phyloP scores from a whole-genome alignment of 306 rosid genomes.

The Datisca glomerata region DNA sequence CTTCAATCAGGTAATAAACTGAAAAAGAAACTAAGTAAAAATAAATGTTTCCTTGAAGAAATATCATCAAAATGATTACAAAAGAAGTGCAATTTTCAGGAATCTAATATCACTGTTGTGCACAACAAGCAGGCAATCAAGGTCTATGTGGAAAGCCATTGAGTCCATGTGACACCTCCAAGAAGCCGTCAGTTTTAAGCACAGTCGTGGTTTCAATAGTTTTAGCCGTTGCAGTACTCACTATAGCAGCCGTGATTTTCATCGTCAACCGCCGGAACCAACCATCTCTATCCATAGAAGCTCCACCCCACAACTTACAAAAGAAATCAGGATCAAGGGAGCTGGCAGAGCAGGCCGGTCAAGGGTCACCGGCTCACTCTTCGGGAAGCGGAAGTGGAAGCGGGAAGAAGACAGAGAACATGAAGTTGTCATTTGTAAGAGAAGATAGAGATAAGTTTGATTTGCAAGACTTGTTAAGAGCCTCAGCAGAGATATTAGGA shows the following conservation, averaged over 20 bases:
- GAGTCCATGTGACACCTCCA: constrained; percentile 12
- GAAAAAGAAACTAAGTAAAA: too few species aligned
- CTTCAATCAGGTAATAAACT: too few species aligned
- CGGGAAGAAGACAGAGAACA: constrained; percentile 19
- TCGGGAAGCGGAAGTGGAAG: constrained; percentile 12
- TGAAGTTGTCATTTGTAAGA: constrained; percentile 47
- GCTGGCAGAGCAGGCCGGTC: constrained; percentile 3
- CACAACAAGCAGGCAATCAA: constrained; percentile 41
- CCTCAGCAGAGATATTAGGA: constrained; percentile 86
- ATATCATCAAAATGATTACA: background rate
- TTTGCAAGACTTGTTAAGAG: constrained; percentile 67
- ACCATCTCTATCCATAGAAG: constrained; percentile 14
- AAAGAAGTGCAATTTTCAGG: background rate
- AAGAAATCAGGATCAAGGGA: constrained; percentile 6
- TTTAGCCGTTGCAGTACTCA: constrained; percentile 25
- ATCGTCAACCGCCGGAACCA: constrained; percentile 22
- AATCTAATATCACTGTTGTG: background rate
- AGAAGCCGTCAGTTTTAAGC: constrained; percentile 21
- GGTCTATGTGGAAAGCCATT: constrained; percentile 69
- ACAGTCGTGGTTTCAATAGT: constrained; percentile 27
- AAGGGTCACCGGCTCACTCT: constrained; percentile 12
- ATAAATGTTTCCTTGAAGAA: background rate
- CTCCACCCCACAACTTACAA: constrained; percentile 13
- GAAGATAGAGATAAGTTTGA: constrained; percentile 56
- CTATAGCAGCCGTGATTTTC: constrained; percentile 28